Evolutionary conservation across 495 filamentous ascomycete genomes (phyloP).

Genomic region (Lasiosphaeriaceae sp.): DNA sequence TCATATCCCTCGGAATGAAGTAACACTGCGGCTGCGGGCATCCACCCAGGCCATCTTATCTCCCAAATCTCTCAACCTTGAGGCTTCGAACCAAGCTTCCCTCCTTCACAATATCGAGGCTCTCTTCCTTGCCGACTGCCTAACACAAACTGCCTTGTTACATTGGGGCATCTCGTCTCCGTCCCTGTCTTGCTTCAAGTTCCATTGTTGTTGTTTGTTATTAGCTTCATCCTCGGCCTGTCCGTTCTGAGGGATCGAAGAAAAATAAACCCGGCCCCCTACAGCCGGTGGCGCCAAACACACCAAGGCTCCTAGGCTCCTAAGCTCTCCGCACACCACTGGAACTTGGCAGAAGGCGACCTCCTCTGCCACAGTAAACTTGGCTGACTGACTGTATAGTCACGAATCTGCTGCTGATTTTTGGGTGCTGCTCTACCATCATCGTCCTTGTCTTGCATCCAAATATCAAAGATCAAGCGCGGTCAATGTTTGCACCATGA

Average conservation of each 20-base stretch:
- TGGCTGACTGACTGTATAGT: neutral
- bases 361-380: neutral
- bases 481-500: conserved; percentile 16
- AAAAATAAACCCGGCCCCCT: neutral
- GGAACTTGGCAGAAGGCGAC: neutral
- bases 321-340: neutral
- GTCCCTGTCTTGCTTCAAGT: neutral
- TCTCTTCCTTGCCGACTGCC: too few species aligned
- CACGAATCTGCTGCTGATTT: too few species aligned
- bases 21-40: too few species aligned
- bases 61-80: too few species aligned
- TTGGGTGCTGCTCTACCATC: too few species aligned
- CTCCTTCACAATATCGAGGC: too few species aligned
- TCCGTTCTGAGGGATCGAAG: conserved; percentile 2
- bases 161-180: neutral
- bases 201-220: neutral
- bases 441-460: neutral
- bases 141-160: too few species aligned
- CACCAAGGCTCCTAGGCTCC: too few species aligned
- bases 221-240: neutral
- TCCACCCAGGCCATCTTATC: too few species aligned
- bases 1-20: too few species aligned
- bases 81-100: too few species aligned
- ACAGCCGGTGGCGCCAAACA: neutral
- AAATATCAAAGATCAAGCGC: neutral